These are phyloP conservation scores for Anethum foeniculum DNA, from an alignment of 140 eudicot species.

Conservation along the genomic window DNA sequence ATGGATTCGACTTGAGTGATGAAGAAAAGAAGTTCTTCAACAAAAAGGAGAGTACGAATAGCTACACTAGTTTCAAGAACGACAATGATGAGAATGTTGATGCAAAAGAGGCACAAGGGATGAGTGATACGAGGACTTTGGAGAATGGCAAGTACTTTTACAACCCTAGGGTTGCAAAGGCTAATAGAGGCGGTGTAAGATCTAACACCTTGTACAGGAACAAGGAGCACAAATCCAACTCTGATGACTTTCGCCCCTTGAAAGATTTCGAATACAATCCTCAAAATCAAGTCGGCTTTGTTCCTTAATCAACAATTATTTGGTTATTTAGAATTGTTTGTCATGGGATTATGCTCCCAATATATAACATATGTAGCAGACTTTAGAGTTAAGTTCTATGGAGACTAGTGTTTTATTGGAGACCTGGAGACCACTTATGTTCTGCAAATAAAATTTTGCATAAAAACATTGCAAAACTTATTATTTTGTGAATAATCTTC, in stretches of 20 bases:
- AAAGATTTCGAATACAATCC: background rate
- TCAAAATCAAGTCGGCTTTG: background rate
- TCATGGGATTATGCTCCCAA: too few species aligned
- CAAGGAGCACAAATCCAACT: background rate
- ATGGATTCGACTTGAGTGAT: background rate
- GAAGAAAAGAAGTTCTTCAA: background rate
- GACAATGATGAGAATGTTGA: background rate
- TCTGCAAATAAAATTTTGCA: too few species aligned
- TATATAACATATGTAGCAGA: background rate
- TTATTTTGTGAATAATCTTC: too few species aligned
- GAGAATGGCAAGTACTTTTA: background rate
- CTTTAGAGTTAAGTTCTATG: too few species aligned
- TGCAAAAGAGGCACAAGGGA: background rate
- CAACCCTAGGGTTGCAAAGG: background rate
- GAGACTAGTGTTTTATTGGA: too few species aligned
- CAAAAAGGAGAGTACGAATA: background rate
- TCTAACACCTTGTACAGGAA: background rate
- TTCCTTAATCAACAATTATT: background rate
- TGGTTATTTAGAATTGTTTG: background rate
- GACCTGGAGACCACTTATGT: too few species aligned
- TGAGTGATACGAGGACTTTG: conserved; percentile 2
- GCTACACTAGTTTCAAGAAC: background rate
- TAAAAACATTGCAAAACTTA: too few species aligned
- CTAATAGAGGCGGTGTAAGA: background rate
- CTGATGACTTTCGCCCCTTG: background rate